Conservation (phyloP, 2,329 filamentous ascomycete genomes). For the Trichoderma cornu-damae region DNA sequence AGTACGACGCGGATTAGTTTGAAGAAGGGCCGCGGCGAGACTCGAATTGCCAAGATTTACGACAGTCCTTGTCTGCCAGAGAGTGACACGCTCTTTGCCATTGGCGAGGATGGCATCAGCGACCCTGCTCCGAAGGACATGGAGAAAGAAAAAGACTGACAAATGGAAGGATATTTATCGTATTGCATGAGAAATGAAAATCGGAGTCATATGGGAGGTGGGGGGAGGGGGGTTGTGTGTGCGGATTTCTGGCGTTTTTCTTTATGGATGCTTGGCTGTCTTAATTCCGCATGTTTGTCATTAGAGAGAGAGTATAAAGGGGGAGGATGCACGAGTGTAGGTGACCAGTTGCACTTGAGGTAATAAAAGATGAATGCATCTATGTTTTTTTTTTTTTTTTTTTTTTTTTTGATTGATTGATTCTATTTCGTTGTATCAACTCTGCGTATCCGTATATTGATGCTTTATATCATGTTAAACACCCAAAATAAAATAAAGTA, state of each 20-base stretch:
- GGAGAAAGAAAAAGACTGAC: conserved; percentile 48
- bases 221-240: conserved; percentile 27
- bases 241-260: conserved; percentile 32
- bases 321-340: background rate
- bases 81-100: conserved; percentile 93
- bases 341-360: too few species aligned
- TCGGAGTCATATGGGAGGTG: conserved; percentile 23
- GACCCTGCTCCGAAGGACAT: conserved; percentile 93
- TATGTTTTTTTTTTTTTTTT: too few species aligned
- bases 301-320: background rate
- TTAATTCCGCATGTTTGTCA: background rate
- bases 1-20: conserved; percentile 91
- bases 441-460: too few species aligned
- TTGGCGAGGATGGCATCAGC: conserved; percentile 93
- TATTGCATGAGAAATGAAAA: conserved; percentile 19
- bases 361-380: too few species aligned
- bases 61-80: conserved; percentile 96
- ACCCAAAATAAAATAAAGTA: background rate
- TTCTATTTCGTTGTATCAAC: too few species aligned
- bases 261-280: conserved; percentile 11
- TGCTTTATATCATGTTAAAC: background rate
- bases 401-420: too few species aligned
- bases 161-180: background rate
- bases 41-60: conserved; percentile 97
- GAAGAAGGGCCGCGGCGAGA: conserved; percentile 94